Conservation (phyloP, 345 rosid genomes). For the Acer campestre region DNA sequence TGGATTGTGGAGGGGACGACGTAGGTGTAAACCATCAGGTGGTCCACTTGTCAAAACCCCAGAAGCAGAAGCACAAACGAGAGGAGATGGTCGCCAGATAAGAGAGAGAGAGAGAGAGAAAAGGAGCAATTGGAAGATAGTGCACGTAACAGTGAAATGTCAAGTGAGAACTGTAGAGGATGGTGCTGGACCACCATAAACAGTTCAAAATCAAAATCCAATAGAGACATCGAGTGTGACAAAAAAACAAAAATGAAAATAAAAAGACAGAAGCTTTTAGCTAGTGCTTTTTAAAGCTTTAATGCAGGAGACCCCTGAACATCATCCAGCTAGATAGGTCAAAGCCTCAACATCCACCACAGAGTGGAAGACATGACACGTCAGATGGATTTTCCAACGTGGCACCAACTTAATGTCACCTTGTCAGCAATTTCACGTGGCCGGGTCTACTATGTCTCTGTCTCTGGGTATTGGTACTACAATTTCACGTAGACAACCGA, state of each 20-base stretch:
- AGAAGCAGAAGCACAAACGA: not conserved
- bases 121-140: not conserved
- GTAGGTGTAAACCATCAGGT: constrained; percentile 22
- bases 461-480: not conserved
- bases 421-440: constrained; percentile 19
- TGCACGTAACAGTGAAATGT: constrained; percentile 18
- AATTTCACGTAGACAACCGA: constrained; percentile 8
- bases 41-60: constrained; percentile 50
- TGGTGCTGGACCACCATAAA: not conserved
- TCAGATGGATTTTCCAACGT: constrained; percentile 3
- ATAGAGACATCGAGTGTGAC: not conserved
- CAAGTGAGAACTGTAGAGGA: not conserved
- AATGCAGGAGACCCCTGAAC: not conserved
- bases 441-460: no score
- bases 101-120: not conserved
- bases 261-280: not conserved
- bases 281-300: not conserved
- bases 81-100: not conserved
- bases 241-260: not conserved
- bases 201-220: not conserved
- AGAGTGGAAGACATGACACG: constrained; percentile 1
- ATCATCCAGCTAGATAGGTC: not conserved
- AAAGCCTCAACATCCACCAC: constrained; percentile 3
- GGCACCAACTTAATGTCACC: not conserved
- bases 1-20: not conserved